Evolutionary conservation across 352 stramenopile genomes (phyloP).

Genomic region (Phytophthora fragariaefolia): DNA sequence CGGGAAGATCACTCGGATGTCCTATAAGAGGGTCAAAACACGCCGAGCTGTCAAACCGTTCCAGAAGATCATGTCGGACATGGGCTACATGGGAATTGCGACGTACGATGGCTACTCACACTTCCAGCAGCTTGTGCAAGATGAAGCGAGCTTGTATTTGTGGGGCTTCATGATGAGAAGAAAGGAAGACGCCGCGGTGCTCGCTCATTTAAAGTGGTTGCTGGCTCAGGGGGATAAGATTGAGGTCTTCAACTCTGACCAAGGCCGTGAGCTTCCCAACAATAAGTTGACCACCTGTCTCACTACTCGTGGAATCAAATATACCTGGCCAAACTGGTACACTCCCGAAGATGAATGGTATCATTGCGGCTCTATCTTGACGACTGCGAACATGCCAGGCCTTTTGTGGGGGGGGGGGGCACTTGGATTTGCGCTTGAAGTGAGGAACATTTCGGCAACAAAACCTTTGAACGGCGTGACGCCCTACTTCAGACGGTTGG

Average conservation of each 20-base stretch:
- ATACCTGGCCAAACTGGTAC: not conserved
- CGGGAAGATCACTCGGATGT: conserved; percentile 17
- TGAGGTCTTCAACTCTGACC: not conserved
- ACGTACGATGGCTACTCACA: conserved; percentile 11
- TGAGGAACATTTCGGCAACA: not conserved
- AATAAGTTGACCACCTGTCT: not conserved
- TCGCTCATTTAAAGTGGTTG: not conserved
- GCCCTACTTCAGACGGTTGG: too few species aligned
- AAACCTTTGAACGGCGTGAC: too few species aligned
- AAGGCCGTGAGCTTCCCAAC: not conserved
- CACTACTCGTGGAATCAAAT: not conserved
- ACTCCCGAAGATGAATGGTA: not conserved
- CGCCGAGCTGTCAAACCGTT: conserved; percentile 1
- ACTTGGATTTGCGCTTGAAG: too few species aligned
- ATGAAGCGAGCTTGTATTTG: not conserved
- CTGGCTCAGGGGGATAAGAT: not conserved
- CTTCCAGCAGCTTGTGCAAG: conserved; percentile 13
- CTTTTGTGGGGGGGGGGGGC: not conserved
- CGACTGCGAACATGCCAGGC: not conserved
- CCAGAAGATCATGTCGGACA: conserved; percentile 25
- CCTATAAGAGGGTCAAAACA: conserved; percentile 6
- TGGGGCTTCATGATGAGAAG: not conserved
- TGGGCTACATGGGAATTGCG: conserved; percentile 7
- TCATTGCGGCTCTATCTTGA: not conserved
- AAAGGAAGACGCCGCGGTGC: not conserved